Percentiles rank a stretch among this genome's conserved stretches.
These are phyloP conservation scores for Crotalaria pallida DNA, from an alignment of 306 rosid species.

Conservation along the genomic window DNA sequence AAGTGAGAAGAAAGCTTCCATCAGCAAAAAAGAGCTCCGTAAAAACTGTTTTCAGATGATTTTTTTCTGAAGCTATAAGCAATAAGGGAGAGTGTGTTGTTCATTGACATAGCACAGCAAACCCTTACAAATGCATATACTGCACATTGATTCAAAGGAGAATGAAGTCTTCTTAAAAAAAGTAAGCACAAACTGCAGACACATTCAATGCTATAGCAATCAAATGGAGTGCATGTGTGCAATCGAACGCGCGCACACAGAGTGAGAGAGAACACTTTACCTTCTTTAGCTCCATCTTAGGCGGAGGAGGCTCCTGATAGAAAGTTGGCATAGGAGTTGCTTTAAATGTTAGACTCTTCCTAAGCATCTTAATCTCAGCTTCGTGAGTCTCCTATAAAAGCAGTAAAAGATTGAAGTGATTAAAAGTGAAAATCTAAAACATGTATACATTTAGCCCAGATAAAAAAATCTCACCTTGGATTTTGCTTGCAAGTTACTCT, in stretches of 20 bases:
- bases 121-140: neutral
- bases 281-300: slow-evolving; percentile 66
- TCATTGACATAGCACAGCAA: neutral
- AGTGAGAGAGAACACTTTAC: slow-evolving; percentile 23
- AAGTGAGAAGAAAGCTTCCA: slow-evolving; percentile 18
- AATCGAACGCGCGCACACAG: too few relatives aligned
- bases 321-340: slow-evolving; percentile 79
- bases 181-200: neutral
- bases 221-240: neutral
- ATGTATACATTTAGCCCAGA: slow-evolving; percentile 4
- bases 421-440: slow-evolving; percentile 2
- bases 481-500: slow-evolving; percentile 77
- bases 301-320: slow-evolving; percentile 71
- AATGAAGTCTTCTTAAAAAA: neutral
- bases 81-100: neutral
- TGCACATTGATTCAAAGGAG: neutral
- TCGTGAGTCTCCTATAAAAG: slow-evolving; percentile 73
- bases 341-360: slow-evolving; percentile 64
- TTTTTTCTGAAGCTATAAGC: slow-evolving; percentile 3
- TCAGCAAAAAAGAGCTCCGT: neutral
- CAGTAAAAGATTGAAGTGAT: neutral
- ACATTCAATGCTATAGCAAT: neutral
- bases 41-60: neutral
- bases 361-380: slow-evolving; percentile 61
- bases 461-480: slow-evolving; percentile 55